Conservation (phyloP, 2,329 filamentous ascomycete species). For the Tolypocladium amazonense region DNA sequence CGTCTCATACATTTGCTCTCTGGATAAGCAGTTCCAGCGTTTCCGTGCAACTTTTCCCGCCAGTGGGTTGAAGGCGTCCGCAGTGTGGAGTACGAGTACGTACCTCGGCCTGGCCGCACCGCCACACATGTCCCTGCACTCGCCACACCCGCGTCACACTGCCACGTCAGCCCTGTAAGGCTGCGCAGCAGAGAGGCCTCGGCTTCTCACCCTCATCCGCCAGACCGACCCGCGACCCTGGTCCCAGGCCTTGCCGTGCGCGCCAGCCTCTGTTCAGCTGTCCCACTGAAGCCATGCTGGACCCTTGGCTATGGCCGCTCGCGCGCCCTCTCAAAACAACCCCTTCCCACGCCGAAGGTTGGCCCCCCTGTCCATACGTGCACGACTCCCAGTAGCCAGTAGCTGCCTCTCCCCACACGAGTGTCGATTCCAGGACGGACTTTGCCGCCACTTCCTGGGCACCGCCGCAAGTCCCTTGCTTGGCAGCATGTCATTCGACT, state of each 20-base stretch:
- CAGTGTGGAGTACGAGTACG: not conserved
- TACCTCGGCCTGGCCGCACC: not conserved
- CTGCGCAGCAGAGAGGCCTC: too few relatives aligned
- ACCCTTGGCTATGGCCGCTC: not conserved
- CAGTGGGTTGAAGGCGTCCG: too few relatives aligned
- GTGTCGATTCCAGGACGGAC: not conserved
- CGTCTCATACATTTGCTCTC: not conserved
- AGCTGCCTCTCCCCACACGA: not conserved
- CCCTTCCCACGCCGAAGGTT: not conserved
- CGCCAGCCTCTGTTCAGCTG: not conserved
- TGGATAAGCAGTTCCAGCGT: too few relatives aligned
- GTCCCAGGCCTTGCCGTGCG: not conserved
- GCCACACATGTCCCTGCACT: constrained; percentile 11
- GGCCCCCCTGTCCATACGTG: too few relatives aligned
- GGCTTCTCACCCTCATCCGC: too few relatives aligned
- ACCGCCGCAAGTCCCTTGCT: too few relatives aligned
- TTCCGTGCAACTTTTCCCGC: not conserved
- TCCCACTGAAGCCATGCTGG: not conserved
- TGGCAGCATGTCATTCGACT: too few relatives aligned
- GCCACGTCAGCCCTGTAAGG: not conserved
- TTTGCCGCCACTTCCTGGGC: too few relatives aligned
- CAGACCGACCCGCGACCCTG: not conserved
- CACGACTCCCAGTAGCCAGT: too few relatives aligned
- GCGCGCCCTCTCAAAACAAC: not conserved
- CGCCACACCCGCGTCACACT: not conserved